Percentiles rank a stretch among this genome's conserved stretches.
phyloP scores from a whole-genome alignment of 495 filamentous ascomycete genomes.

The Aspergillus nidulans region DNA sequence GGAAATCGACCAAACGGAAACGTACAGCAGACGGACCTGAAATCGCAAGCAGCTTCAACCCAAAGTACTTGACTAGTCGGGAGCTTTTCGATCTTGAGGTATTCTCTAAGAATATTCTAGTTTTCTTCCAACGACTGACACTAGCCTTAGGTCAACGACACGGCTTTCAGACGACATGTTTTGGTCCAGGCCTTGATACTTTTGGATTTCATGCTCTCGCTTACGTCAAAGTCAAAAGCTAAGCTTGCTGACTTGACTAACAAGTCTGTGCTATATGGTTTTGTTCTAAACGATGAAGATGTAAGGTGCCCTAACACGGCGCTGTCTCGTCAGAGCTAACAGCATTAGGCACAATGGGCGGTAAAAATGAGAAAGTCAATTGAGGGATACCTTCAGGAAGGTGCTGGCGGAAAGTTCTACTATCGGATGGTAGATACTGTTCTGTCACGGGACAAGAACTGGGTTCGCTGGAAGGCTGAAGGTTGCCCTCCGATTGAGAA shows the following conservation, averaged over 20 bases:
- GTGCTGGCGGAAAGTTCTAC: conserved; percentile 73
- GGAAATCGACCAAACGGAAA: conserved; percentile 69
- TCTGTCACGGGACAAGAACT: conserved; percentile 91
- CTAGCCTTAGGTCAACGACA: conserved; percentile 68
- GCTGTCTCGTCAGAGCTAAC: conserved; percentile 25
- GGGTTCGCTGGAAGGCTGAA: conserved; percentile 97
- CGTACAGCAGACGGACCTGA: conserved; percentile 54
- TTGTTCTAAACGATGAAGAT: conserved; percentile 75
- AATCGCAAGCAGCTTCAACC: conserved; percentile 78
- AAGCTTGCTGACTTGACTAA: conserved; percentile 70
- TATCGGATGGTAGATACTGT: conserved; percentile 95
- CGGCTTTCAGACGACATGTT: conserved; percentile 89
- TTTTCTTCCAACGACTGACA: neutral
- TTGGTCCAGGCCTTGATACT: conserved; percentile 91
- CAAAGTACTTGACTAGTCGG: conserved; percentile 91
- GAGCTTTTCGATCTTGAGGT: conserved; percentile 96
- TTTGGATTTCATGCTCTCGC: conserved; percentile 84
- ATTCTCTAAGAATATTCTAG: conserved; percentile 15
- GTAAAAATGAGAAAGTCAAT: conserved; percentile 66
- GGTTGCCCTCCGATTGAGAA: conserved; percentile 81
- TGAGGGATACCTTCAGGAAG: conserved; percentile 71
- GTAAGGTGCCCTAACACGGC: conserved; percentile 39
- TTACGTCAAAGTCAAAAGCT: conserved; percentile 76
- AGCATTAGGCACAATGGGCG: conserved; percentile 65
- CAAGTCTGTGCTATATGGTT: conserved; percentile 80